These are phyloP conservation scores for Cicer judaicum DNA, from an alignment of 306 rosid genomes.

Conservation along the genomic window DNA sequence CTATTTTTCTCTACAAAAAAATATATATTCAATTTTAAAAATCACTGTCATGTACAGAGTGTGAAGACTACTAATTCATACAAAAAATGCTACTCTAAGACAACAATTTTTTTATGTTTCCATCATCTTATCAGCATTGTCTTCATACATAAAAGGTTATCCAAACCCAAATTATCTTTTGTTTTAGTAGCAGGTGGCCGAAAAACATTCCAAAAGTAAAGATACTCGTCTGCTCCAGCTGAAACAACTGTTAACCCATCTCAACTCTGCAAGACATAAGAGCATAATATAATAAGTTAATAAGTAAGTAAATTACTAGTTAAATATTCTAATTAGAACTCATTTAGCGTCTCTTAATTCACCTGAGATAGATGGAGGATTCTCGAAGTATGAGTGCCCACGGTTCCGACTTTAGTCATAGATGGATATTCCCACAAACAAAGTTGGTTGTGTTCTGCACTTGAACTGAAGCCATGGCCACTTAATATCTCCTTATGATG, in stretches of 20 bases:
- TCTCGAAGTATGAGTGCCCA: constrained; percentile 62
- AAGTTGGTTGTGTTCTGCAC: constrained; percentile 54
- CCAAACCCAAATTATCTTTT: constrained; percentile 51
- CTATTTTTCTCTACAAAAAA: too few species aligned
- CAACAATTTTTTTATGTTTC: too few species aligned
- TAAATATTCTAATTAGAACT: not conserved
- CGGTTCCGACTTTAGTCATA: constrained; percentile 62
- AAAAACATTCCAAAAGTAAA: constrained; percentile 76
- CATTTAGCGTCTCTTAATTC: not conserved
- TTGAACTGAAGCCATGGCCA: constrained; percentile 70
- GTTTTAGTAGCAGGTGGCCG: constrained; percentile 56
- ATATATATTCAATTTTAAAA: too few species aligned
- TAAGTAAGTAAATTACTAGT: not conserved
- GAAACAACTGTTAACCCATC: constrained; percentile 78
- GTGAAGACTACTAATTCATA: too few species aligned
- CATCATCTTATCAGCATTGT: constrained; percentile 64
- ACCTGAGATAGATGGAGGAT: constrained; percentile 78
- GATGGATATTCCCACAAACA: constrained; percentile 80
- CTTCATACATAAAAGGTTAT: constrained; percentile 61
- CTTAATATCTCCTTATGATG: constrained; percentile 78
- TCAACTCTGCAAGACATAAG: constrained; percentile 62
- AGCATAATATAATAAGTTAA: not conserved
- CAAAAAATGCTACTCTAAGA: too few species aligned
- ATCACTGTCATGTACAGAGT: too few species aligned
- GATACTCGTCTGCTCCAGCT: constrained; percentile 78